These are phyloP conservation scores for Apophysomyces trapeziformis DNA, from an alignment of 371 early-diverging fungal species.

Conservation along the genomic window DNA sequence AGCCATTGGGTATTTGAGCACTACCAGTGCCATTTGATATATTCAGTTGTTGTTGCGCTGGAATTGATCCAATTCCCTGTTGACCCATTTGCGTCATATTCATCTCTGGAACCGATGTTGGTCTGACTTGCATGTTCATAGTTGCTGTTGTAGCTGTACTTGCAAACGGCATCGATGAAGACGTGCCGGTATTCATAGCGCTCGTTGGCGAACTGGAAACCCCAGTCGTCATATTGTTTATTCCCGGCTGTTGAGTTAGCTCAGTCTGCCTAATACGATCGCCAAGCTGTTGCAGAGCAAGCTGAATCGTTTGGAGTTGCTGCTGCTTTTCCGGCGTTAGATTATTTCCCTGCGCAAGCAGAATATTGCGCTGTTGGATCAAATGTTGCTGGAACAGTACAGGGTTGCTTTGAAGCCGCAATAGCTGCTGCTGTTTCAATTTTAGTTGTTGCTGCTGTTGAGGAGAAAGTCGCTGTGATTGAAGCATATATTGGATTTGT, in stretches of 20 bases:
- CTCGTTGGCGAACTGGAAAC: slow-evolving; percentile 13
- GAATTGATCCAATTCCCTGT: slow-evolving; percentile 17
- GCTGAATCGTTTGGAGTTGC: slow-evolving; percentile 29
- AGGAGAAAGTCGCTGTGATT: too few species aligned
- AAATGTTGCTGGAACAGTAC: slow-evolving; percentile 26
- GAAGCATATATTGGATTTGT: not conserved
- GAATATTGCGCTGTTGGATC: slow-evolving; percentile 30
- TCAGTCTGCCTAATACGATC: slow-evolving; percentile 12
- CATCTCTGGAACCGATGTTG: slow-evolving; percentile 13
- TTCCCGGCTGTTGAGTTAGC: slow-evolving; percentile 13
- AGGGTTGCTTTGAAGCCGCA: slow-evolving; percentile 18
- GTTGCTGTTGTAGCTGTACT: slow-evolving; percentile 20
- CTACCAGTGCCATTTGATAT: slow-evolving; percentile 5
- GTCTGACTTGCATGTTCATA: slow-evolving; percentile 17
- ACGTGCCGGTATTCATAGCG: slow-evolving; percentile 8
- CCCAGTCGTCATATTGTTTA: slow-evolving; percentile 12
- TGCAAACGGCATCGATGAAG: slow-evolving; percentile 27
- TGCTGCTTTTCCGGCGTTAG: slow-evolving; percentile 40
- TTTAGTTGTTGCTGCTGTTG: not conserved
- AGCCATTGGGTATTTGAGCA: slow-evolving; percentile 14
- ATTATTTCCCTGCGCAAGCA: slow-evolving; percentile 9
- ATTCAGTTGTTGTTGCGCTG: slow-evolving; percentile 24
- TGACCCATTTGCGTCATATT: slow-evolving; percentile 3
- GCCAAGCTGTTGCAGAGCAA: slow-evolving; percentile 16
- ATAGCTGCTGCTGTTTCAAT: slow-evolving; percentile 15